Base-by-base conservation (phyloP, 2,329 filamentous ascomycete species). In the Aspergillus sp. region DNA sequence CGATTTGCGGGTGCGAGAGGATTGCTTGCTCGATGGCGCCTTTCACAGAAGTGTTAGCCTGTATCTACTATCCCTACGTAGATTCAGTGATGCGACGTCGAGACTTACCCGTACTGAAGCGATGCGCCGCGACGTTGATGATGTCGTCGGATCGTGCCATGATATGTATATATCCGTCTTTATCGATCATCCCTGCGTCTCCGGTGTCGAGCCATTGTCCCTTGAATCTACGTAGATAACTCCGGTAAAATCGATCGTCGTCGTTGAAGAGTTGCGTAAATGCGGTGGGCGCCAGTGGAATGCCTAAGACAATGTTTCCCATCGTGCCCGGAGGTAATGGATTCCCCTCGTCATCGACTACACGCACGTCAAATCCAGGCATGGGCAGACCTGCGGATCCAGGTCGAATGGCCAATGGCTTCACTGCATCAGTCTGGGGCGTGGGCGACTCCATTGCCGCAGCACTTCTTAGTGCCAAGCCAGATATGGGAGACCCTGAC, bases 81-180 rank as follows among this genome's bases (percentile, higher is more conserved):
- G 27, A 8, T 11, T 30, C n/a, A 5, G 47, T 19, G 50, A 41
- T 17, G 44, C 17, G 53, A 57, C 13, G 48, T 54, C 41, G 21
- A 47, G n/a, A 75, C 82, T 68, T 81, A 90, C 90, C 91, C 10
- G 92, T 96, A 64, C 90, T 94, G 62, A 97, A 88, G 13, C 93
- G 86, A 78, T 97, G 93, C 5, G 93, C 92, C 42, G 92, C 93
- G n/a, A 96, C 93, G 71, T 97, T 97, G 71, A 97, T 92, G 61
- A 97, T 89, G 74, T 97, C 93, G 78, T 97, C 93, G 32, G 83
- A 83, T 56, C 86, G 76, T 3, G 82, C 81, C 84, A 88, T 88
- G 66, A 89, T 81, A 67, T 86, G 83, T 32, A 88, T 80, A 66
- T 87, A 87, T 4, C 85, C 86, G 42, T 94, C 88, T 13, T 83